A percentile compares a stretch with the other conserved stretches of the same genome.
Evolutionary conservation across 2,329 filamentous ascomycete genomes (phyloP).

Genomic region (Talaromyces sp.): DNA sequence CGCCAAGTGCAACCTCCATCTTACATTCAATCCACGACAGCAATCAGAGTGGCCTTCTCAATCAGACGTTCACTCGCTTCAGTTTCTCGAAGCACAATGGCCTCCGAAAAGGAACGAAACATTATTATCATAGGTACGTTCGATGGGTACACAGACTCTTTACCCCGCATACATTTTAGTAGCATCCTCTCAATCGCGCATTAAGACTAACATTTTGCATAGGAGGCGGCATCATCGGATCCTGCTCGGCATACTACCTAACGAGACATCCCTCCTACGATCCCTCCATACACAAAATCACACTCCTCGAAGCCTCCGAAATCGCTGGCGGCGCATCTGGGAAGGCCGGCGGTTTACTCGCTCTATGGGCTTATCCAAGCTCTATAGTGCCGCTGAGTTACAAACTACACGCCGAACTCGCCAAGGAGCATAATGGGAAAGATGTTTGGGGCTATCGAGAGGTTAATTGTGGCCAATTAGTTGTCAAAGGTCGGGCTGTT

Average conservation of each 20-base stretch:
- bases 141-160: background rate
- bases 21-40: background rate
- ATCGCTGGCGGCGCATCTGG: conserved; percentile 91
- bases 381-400: conserved; percentile 84
- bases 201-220: conserved; percentile 18
- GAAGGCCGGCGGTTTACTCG: conserved; percentile 88
- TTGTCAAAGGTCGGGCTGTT: conserved; percentile 47
- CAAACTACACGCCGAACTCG: conserved; percentile 74
- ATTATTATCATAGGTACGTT: conserved; percentile 40
- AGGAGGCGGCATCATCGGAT: conserved; percentile 92
- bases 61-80: conserved; percentile 20
- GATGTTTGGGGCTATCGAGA: conserved; percentile 82
- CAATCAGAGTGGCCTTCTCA: conserved; percentile 25
- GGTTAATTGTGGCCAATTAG: conserved; percentile 68
- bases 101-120: conserved; percentile 31
- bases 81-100: conserved; percentile 28
- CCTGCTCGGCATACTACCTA: conserved; percentile 85
- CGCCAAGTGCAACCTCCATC: background rate
- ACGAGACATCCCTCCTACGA: conserved; percentile 81
- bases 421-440: conserved; percentile 75
- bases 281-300: conserved; percentile 70
- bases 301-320: conserved; percentile 77
- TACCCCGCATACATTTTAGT: conserved; percentile 13
- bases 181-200: conserved; percentile 10
- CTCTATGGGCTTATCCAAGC: conserved; percentile 83